Percentiles rank a stretch among this genome's conserved stretches.
Evolutionary conservation across 805 yeast genomes (phyloP).

Genomic region (Suhomyces pyralidae): DNA sequence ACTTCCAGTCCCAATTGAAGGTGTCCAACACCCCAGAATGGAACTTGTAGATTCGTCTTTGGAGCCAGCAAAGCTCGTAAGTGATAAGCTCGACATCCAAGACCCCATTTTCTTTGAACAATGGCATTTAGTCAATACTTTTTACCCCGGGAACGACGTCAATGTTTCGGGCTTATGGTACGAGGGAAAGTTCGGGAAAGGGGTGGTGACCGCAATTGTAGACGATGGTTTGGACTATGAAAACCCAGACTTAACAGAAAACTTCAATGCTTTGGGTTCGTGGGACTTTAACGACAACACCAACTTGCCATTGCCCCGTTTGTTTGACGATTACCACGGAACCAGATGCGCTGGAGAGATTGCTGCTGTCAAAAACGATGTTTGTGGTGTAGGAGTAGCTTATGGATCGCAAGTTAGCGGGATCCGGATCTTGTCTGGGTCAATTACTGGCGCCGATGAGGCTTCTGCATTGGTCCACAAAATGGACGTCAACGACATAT

Average conservation of each 20-base stretch:
- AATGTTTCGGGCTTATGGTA: constrained; percentile 86
- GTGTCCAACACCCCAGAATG: not conserved
- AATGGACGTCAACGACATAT: constrained; percentile 82
- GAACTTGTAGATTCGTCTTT: constrained; percentile 50
- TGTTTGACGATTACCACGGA: constrained; percentile 87
- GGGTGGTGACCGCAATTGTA: constrained; percentile 80
- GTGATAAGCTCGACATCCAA: constrained; percentile 54
- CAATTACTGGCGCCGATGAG: constrained; percentile 81
- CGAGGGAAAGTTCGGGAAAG: constrained; percentile 74
- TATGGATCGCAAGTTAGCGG: constrained; percentile 84
- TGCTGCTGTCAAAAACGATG: constrained; percentile 82
- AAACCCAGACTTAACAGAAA: constrained; percentile 65
- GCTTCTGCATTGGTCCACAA: constrained; percentile 84
- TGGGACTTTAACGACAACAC: constrained; percentile 88
- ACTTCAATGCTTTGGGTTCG: constrained; percentile 75
- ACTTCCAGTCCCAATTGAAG: constrained; percentile 48
- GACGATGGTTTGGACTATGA: constrained; percentile 94
- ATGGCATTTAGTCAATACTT: constrained; percentile 87
- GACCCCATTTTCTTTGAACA: constrained; percentile 85
- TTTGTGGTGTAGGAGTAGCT: constrained; percentile 98
- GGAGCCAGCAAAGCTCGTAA: constrained; percentile 44
- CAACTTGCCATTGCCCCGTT: constrained; percentile 73
- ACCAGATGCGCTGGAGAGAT: constrained; percentile 98
- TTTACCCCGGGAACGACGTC: constrained; percentile 75
- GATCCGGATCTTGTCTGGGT: constrained; percentile 79